Base-by-base conservation (phyloP, 2,329 filamentous ascomycete species). In the Fusarium mundagurra region DNA sequence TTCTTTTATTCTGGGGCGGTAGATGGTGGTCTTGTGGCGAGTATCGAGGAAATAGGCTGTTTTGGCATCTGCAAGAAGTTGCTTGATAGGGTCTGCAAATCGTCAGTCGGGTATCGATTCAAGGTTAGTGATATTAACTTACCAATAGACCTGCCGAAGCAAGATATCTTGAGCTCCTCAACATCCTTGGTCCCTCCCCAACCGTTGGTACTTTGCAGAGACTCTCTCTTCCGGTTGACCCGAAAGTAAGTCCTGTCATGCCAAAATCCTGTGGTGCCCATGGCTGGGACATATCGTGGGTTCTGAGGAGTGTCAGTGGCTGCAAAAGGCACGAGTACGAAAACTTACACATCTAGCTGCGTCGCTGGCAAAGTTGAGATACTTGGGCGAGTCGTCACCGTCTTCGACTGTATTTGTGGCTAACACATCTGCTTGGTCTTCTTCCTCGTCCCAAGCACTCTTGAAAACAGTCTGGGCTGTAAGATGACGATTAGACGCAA, bases 361-460 rank as follows among this genome's bases (percentile, higher is more conserved):
- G 69, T 90, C 87, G 69, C 87, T 88, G 8, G 88, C 88, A 80
- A 91, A 91, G 78, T 91, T 91, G 57, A 90, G 85, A 74, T 88
- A 89, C 61, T 78, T 80, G 36, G 72, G 77, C 17, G 78, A 78
- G n/a, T 81, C 82, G 3, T 77, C 77, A 6, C 81, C 83, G 20
- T 83, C 83, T 20, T 84, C 84, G 36, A 84, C 83, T 24, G 65
- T 61, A 16, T 81, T 80, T 24, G 80, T 83, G 18, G 80, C 78
- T 13, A 86, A 76, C 5, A 83, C 80, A 51, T 67, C 73, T n/a
- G 85, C 83, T 6, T 83, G 78, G 41, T 86, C 85, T 61, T 90
- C 82, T 48, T 84, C 87, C 51, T 88, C 87, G 47, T 89, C 89
- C 89, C 89, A 91, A 0, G 88, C 87, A 24, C 84, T 88, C 74